These are phyloP conservation scores for Zygoascus tannicola DNA, from an alignment of 805 yeast genomes.

Conservation along the genomic window DNA sequence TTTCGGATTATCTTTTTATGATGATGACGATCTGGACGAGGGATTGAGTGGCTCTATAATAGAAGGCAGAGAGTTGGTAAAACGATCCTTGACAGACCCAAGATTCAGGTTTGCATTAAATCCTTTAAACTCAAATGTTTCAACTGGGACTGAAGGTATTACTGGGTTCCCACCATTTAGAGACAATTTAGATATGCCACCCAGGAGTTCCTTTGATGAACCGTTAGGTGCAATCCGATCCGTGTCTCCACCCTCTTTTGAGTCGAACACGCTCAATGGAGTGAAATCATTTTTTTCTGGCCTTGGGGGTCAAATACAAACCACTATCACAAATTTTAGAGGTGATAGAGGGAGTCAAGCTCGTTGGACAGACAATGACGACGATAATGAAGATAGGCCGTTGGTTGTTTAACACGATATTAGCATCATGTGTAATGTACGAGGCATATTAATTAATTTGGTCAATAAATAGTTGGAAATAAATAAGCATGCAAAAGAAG, in stretches of 20 bases:
- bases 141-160: not conserved
- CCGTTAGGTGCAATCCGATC: no score
- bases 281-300: conserved; percentile 16
- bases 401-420: conserved; percentile 8
- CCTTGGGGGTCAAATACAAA: conserved; percentile 13
- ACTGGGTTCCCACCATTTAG: not conserved
- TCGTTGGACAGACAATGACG: conserved; percentile 7
- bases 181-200: not conserved
- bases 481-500: no score
- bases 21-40: conserved; percentile 26
- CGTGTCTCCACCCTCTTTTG: no score
- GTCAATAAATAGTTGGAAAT: not conserved
- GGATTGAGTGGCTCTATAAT: conserved; percentile 17
- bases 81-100: conserved; percentile 23
- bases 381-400: conserved; percentile 6
- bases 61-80: conserved; percentile 29
- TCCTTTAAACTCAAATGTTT: not conserved
- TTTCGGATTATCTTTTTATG: conserved; percentile 30
- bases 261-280: not conserved
- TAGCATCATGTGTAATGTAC: not conserved
- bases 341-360: conserved; percentile 3
- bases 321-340: conserved; percentile 10
- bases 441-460: no score
- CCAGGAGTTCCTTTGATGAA: not conserved
- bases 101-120: conserved; percentile 17